Evolutionary conservation across 176 grass and related monocot species (phyloP).

Genomic region (Oryza nivara): DNA sequence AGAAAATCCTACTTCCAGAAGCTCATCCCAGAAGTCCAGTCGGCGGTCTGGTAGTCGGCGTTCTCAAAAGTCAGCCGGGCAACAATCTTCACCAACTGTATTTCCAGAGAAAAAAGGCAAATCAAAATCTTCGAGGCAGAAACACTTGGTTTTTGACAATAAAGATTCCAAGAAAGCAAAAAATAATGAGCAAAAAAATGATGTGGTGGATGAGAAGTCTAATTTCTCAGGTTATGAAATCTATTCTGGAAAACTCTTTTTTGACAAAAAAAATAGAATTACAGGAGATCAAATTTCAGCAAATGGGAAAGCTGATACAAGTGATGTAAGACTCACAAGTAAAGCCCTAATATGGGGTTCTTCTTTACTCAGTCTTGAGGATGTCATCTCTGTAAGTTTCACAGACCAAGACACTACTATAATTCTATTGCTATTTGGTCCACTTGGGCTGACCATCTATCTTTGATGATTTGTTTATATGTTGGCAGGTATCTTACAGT

Average conservation of each 20-base stretch:
- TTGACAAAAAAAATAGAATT: slow-evolving; percentile 70
- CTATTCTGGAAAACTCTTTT: slow-evolving; percentile 72
- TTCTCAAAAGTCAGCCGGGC: slow-evolving; percentile 63
- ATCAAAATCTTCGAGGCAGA: slow-evolving; percentile 60
- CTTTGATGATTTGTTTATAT: slow-evolving; percentile 30
- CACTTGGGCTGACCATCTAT: slow-evolving; percentile 8
- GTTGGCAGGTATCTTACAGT: slow-evolving; percentile 83
- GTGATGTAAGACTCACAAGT: slow-evolving; percentile 86
- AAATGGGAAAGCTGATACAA: slow-evolving; percentile 50
- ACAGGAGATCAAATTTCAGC: slow-evolving; percentile 47
- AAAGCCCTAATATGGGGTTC: slow-evolving; percentile 92
- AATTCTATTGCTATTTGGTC: slow-evolving; percentile 34
- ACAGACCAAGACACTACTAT: neutral
- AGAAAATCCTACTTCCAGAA: slow-evolving; percentile 62
- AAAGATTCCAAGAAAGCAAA: slow-evolving; percentile 59
- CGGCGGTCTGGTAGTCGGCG: slow-evolving; percentile 58
- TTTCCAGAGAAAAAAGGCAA: slow-evolving; percentile 90
- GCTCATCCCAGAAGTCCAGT: slow-evolving; percentile 69
- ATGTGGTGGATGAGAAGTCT: slow-evolving; percentile 83
- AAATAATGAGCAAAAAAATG: slow-evolving; percentile 64
- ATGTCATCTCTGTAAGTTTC: slow-evolving; percentile 91
- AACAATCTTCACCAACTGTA: slow-evolving; percentile 77
- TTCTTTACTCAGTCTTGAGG: slow-evolving; percentile 73
- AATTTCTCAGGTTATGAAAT: slow-evolving; percentile 90
- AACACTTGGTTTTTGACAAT: slow-evolving; percentile 40